Conservation (phyloP, 2,329 filamentous ascomycete species). For the Pseudogymnoascus sp. region DNA sequence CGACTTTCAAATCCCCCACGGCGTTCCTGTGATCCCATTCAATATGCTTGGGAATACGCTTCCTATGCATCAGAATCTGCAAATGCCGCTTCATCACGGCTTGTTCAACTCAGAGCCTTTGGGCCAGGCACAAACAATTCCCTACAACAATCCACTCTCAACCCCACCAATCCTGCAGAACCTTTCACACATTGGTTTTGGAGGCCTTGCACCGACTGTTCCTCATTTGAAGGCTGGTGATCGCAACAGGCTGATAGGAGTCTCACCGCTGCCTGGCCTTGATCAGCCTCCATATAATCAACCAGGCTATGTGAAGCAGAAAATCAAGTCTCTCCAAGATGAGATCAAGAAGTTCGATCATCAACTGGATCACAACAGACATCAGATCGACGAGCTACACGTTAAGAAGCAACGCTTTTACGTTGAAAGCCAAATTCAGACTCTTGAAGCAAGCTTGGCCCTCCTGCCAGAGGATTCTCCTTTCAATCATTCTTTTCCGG, state of each 20-base stretch:
- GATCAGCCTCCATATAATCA: neutral
- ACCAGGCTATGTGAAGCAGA: constrained; percentile 14
- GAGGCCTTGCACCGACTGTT: neutral
- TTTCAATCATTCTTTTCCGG: neutral
- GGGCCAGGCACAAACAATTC: neutral
- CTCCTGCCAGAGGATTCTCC: neutral
- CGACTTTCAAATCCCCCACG: constrained; percentile 21
- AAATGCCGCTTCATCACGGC: constrained; percentile 6
- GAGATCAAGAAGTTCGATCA: constrained; percentile 51
- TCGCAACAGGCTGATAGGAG: neutral
- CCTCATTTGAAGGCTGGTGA: neutral
- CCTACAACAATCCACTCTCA: neutral
- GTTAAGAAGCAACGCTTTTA: constrained; percentile 39
- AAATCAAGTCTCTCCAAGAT: constrained; percentile 35
- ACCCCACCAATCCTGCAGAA: neutral
- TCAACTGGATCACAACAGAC: constrained; percentile 54
- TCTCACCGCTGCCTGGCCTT: neutral
- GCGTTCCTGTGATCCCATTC: constrained; percentile 20
- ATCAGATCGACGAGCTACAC: constrained; percentile 52
- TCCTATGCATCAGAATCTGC: constrained; percentile 9
- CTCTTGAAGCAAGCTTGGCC: constrained; percentile 20
- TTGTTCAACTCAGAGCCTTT: neutral
- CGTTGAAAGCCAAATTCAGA: constrained; percentile 31
- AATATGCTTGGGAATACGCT: constrained; percentile 21
- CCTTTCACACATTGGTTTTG: neutral